Percentiles rank a stretch among this genome's conserved stretches.
Conservation (phyloP, 371 early-diverging fungal genomes). For the Mortierella sp. region DNA sequence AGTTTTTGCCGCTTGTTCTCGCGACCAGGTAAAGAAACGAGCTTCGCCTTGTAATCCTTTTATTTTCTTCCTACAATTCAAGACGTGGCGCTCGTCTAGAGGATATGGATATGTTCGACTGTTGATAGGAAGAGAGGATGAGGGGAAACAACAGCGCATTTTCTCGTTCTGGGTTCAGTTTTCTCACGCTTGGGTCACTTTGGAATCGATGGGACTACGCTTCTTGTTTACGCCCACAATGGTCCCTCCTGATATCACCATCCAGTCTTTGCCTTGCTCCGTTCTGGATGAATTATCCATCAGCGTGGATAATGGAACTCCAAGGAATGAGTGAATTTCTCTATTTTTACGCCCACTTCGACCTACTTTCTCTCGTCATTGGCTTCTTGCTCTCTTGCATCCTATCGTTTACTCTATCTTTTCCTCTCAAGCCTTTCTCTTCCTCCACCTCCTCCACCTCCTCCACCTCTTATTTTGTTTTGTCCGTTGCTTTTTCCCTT, state of each 20-base stretch:
- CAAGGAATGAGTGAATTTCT: neutral
- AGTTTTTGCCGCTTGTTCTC: slow-evolving; percentile 84
- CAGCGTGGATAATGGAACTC: neutral
- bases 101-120: neutral
- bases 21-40: slow-evolving; percentile 68
- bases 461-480: neutral
- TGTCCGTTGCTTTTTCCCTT: neutral
- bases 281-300: slow-evolving; percentile 7
- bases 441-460: neutral
- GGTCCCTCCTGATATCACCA: neutral
- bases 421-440: neutral
- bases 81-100: neutral
- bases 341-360: neutral
- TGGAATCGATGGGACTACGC: neutral
- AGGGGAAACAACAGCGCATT: no score
- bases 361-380: neutral
- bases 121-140: neutral
- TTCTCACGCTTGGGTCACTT: slow-evolving; percentile 75
- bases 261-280: neutral
- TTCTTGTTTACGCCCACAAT: neutral
- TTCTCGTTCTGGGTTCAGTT: neutral
- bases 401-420: neutral
- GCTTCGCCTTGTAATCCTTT: no score
- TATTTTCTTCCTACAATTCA: neutral
- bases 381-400: neutral